Evolutionary conservation across 129 eudicot species (phyloP).

Genomic region (Saussurea involucrata): DNA sequence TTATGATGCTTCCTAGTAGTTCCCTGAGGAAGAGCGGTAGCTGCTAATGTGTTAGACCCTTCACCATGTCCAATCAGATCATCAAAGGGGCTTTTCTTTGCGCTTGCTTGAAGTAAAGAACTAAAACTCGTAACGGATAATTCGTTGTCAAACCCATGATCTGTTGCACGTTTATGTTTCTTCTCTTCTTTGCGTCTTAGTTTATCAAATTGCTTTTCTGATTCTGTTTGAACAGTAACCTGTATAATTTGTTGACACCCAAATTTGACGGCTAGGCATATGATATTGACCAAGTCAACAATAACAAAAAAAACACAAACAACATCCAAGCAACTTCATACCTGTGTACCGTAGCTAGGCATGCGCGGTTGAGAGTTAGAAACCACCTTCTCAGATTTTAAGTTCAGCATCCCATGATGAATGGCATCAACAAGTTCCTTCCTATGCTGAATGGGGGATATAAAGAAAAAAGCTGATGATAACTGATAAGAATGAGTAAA

Average conservation of each 20-base stretch:
- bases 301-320: background rate
- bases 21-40: slow-evolving; percentile 93
- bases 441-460: slow-evolving; percentile 60
- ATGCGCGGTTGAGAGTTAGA: slow-evolving; percentile 58
- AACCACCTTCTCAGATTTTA: slow-evolving; percentile 71
- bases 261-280: slow-evolving; percentile 6
- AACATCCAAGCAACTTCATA: slow-evolving; percentile 17
- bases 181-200: slow-evolving; percentile 95
- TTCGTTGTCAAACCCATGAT: slow-evolving; percentile 66
- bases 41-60: slow-evolving; percentile 48
- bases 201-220: slow-evolving; percentile 84
- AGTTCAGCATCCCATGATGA: slow-evolving; percentile 70
- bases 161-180: slow-evolving; percentile 79
- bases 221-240: slow-evolving; percentile 97
- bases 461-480: slow-evolving; percentile 3
- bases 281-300: slow-evolving; percentile 4
- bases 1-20: slow-evolving; percentile 83
- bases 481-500: slow-evolving; percentile 8
- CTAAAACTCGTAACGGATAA: slow-evolving; percentile 57
- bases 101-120: slow-evolving; percentile 94
- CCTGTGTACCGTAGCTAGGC: slow-evolving; percentile 99
- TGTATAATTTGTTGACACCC: slow-evolving; percentile 16
- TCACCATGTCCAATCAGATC: slow-evolving; percentile 86
- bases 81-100: slow-evolving; percentile 72
- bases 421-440: slow-evolving; percentile 83